Evolutionary conservation across 306 rosid species (phyloP).

Genomic region (Benincasa hispida): DNA sequence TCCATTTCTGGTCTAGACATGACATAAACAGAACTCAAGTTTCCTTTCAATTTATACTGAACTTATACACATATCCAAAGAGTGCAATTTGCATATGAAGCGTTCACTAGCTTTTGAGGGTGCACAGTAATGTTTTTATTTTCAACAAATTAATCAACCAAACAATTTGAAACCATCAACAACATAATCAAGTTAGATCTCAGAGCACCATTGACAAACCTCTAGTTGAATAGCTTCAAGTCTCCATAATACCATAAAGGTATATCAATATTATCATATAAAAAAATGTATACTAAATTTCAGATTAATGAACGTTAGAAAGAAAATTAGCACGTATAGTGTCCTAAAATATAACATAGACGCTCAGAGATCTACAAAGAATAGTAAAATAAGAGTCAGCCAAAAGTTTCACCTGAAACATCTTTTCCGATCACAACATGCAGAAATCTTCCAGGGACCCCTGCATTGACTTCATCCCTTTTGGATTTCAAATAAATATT

Average conservation of each 20-base stretch:
- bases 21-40: neutral
- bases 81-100: neutral
- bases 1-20: neutral
- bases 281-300: neutral
- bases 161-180: neutral
- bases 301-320: neutral
- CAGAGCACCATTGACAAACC: neutral
- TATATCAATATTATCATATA: neutral
- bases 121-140: neutral
- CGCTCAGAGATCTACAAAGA: neutral
- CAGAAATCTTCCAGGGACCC: conserved; percentile 64
- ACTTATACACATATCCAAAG: neutral
- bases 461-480: conserved; percentile 59
- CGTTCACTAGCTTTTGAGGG: neutral
- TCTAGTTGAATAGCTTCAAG: neutral
- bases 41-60: neutral
- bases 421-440: conserved; percentile 55
- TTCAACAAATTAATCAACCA: neutral
- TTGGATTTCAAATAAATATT: conserved; percentile 49
- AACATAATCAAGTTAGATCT: neutral
- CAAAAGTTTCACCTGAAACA: conserved; percentile 40
- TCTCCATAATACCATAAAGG: neutral
- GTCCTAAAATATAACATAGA: neutral
- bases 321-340: neutral
- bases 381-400: neutral